Evolutionary conservation across 2,329 filamentous ascomycete species (phyloP).

Genomic region (Claviceps quebecensis): DNA sequence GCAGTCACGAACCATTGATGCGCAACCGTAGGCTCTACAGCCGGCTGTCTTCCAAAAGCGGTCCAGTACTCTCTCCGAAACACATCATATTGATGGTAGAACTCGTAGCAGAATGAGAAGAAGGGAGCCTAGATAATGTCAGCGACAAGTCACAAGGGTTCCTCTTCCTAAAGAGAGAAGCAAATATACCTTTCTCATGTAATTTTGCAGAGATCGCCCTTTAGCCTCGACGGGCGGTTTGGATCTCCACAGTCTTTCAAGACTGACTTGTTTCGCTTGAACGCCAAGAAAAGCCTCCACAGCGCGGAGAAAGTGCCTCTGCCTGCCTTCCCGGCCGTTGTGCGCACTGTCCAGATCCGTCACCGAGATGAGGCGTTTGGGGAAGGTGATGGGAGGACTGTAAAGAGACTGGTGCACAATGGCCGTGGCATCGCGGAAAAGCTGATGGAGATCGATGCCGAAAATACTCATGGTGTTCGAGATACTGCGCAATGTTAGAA

Average conservation of each 20-base stretch:
- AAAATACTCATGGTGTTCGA: conserved; percentile 12
- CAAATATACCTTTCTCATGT: conserved; percentile 16
- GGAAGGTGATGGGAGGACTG: not conserved
- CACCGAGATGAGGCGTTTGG: conserved; percentile 14
- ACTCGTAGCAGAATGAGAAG: conserved; percentile 19
- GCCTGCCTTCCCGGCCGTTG: conserved; percentile 4
- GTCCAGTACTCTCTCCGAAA: conserved; percentile 15
- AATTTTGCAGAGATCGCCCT: conserved; percentile 13
- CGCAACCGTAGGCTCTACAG: conserved; percentile 15
- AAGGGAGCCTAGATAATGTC: conserved; percentile 14
- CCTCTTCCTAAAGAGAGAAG: not conserved
- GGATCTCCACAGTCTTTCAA: conserved; percentile 11
- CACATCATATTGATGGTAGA: conserved; percentile 15
- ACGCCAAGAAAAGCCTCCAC: conserved; percentile 12
- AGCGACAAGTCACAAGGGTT: too few relatives aligned
- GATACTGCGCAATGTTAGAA: conserved; percentile 4
- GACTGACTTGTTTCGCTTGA: conserved; percentile 9
- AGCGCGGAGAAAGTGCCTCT: conserved; percentile 12
- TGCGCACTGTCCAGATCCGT: conserved; percentile 10
- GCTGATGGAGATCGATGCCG: conserved; percentile 13
- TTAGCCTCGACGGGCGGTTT: conserved; percentile 11
- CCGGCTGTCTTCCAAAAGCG: conserved; percentile 13
- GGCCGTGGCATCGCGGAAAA: conserved; percentile 10
- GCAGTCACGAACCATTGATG: conserved; percentile 16
- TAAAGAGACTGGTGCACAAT: conserved; percentile 6